Evolutionary conservation across 176 grass and related monocot genomes (phyloP).

Genomic region (Rhynchospora tenuis): DNA sequence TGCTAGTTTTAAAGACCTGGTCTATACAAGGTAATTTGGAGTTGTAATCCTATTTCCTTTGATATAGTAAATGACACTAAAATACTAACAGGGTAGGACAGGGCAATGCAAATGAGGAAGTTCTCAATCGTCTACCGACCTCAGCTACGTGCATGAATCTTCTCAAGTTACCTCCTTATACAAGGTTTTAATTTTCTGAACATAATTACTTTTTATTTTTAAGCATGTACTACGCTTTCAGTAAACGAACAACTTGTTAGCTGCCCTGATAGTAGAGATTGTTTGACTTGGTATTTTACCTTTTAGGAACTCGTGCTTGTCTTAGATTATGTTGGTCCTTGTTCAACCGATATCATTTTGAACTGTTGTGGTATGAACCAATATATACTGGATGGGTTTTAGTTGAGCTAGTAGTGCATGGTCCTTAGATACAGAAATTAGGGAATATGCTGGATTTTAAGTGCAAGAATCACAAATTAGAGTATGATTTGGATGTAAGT

Average conservation of each 20-base stretch:
- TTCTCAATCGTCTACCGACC: constrained; percentile 77
- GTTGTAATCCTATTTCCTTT: not conserved
- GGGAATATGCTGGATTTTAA: not conserved
- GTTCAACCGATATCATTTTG: not conserved
- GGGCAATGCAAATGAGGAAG: constrained; percentile 50
- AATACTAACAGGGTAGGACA: constrained; percentile 46
- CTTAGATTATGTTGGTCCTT: not conserved
- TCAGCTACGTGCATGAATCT: constrained; percentile 99
- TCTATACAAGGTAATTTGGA: not conserved
- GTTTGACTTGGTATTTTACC: not conserved
- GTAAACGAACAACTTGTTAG: not conserved
- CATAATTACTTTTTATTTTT: constrained; percentile 7
- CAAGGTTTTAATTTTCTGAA: constrained; percentile 37
- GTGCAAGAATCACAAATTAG: too few relatives aligned
- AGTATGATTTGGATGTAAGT: not conserved
- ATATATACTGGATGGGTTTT: not conserved
- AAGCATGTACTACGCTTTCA: not conserved
- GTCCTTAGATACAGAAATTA: not conserved
- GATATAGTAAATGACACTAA: not conserved
- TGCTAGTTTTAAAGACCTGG: not conserved
- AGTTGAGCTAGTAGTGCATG: not conserved
- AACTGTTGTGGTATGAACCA: not conserved
- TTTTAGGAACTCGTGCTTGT: not conserved
- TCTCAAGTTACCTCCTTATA: constrained; percentile 95
- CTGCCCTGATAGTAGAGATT: not conserved